A percentile compares a stretch with the other conserved stretches of the same genome.
Evolutionary conservation across 108 stramenopile genomes (phyloP).

Genomic region (Pseudonitzschia multistriata): DNA sequence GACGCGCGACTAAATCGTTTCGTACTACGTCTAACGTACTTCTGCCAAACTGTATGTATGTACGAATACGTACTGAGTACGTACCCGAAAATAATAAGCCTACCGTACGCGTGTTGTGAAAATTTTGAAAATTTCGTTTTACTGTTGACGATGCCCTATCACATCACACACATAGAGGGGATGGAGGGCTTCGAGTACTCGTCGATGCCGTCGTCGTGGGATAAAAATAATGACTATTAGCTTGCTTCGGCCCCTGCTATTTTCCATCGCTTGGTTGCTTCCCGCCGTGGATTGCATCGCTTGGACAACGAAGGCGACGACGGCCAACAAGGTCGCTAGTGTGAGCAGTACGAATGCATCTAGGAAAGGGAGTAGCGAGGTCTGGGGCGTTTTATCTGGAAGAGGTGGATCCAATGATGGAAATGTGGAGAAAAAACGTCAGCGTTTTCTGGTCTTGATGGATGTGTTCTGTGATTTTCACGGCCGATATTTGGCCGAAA

Average conservation of each 20-base stretch:
- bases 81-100: no score
- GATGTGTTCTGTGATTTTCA: constrained; percentile 81
- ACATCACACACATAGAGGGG: no score
- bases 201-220: neutral
- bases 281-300: constrained; percentile 3
- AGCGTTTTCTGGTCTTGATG: constrained; percentile 53
- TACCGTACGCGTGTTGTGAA: no score
- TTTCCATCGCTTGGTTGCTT: neutral
- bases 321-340: neutral
- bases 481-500: constrained; percentile 58
- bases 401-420: neutral
- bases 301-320: neutral
- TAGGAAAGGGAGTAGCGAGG: neutral
- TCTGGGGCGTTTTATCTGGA: neutral
- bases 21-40: no score
- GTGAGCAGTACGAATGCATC: neutral
- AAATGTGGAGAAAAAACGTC: neutral
- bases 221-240: neutral
- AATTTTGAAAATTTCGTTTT: no score
- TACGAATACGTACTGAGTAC: no score
- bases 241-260: neutral
- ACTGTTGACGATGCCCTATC: no score
- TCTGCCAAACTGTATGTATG: no score
- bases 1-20: no score
- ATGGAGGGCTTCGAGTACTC: no score